These are phyloP conservation scores for Aspergillus nomiae DNA, from an alignment of 2,329 filamentous ascomycete species.

Conservation along the genomic window DNA sequence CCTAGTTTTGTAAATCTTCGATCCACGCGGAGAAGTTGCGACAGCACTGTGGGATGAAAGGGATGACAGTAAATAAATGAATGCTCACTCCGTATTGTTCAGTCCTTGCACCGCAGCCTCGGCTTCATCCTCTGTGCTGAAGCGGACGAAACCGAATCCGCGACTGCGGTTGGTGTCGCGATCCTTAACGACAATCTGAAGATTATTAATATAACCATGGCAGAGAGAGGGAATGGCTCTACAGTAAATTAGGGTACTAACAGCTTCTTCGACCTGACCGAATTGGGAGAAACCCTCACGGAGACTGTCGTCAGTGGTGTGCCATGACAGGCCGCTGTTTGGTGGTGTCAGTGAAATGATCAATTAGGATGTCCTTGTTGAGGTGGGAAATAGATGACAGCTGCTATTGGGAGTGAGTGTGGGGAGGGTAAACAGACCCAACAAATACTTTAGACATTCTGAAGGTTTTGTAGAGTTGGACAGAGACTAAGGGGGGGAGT, in stretches of 20 bases:
- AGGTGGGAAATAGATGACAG: slow-evolving; percentile 14
- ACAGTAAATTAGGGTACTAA: slow-evolving; percentile 55
- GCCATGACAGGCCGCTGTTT: slow-evolving; percentile 93
- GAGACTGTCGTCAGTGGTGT: slow-evolving; percentile 87
- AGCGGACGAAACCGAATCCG: slow-evolving; percentile 96
- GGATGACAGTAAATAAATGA: slow-evolving; percentile 12
- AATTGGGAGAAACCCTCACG: slow-evolving; percentile 92
- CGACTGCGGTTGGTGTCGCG: slow-evolving; percentile 95
- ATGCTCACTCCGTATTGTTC: slow-evolving; percentile 68
- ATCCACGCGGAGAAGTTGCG: slow-evolving; percentile 15
- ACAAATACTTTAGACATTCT: slow-evolving; percentile 93
- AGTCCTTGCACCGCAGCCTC: slow-evolving; percentile 45
- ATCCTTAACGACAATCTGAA: slow-evolving; percentile 93
- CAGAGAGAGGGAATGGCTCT: background rate
- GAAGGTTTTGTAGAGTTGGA: slow-evolving; percentile 18
- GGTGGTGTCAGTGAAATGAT: slow-evolving; percentile 1
- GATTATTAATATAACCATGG: slow-evolving; percentile 16
- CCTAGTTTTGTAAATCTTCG: slow-evolving; percentile 49
- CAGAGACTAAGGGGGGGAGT: slow-evolving; percentile 2
- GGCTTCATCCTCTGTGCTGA: slow-evolving; percentile 54
- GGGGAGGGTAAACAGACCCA: slow-evolving; percentile 65
- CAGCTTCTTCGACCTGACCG: slow-evolving; percentile 89
- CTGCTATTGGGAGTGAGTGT: background rate
- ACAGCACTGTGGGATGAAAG: slow-evolving; percentile 19
- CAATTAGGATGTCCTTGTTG: background rate